Evolutionary conservation across 1,139 yeast genomes (phyloP).

Genomic region (Hanseniaspora gamundiae): DNA sequence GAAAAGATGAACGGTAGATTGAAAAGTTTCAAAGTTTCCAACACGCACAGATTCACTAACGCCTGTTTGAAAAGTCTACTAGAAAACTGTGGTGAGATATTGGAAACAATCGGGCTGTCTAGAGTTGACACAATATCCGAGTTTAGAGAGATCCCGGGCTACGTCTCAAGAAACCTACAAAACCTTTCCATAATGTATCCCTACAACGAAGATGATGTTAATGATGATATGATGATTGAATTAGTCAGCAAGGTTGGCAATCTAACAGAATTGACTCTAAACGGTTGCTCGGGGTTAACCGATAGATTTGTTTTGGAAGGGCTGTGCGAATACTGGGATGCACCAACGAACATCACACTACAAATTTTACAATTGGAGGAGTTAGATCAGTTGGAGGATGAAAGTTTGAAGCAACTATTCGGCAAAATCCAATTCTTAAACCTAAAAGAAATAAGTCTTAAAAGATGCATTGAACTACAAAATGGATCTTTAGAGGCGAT

Average conservation of each 20-base stretch:
- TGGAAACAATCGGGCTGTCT: slow-evolving; percentile 42
- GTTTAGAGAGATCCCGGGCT: slow-evolving; percentile 56
- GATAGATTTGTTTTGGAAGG: slow-evolving; percentile 53
- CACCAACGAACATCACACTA: slow-evolving; percentile 8
- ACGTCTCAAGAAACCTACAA: slow-evolving; percentile 36
- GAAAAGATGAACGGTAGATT: slow-evolving; percentile 35
- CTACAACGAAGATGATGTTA: slow-evolving; percentile 48
- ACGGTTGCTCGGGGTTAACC: slow-evolving; percentile 63
- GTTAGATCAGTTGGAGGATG: slow-evolving; percentile 54
- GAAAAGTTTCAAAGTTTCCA: slow-evolving; percentile 48
- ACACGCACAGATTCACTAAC: slow-evolving; percentile 73
- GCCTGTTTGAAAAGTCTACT: slow-evolving; percentile 52
- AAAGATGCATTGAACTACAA: slow-evolving; percentile 53
- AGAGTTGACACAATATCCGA: slow-evolving; percentile 61
- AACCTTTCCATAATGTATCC: slow-evolving; percentile 63
- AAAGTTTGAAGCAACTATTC: slow-evolving; percentile 50
- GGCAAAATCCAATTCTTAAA: slow-evolving; percentile 38
- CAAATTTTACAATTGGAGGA: slow-evolving; percentile 19
- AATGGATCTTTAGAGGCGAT: slow-evolving; percentile 51
- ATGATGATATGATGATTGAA: slow-evolving; percentile 58
- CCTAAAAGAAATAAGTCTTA: slow-evolving; percentile 45
- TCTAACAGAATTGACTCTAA: slow-evolving; percentile 25
- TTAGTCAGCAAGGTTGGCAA: slow-evolving; percentile 35
- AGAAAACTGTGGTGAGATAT: slow-evolving; percentile 45
- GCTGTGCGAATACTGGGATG: slow-evolving; percentile 30